phyloP scores from a whole-genome alignment of 2,329 filamentous ascomycete species.

The Ampelomyces quisqualis region DNA sequence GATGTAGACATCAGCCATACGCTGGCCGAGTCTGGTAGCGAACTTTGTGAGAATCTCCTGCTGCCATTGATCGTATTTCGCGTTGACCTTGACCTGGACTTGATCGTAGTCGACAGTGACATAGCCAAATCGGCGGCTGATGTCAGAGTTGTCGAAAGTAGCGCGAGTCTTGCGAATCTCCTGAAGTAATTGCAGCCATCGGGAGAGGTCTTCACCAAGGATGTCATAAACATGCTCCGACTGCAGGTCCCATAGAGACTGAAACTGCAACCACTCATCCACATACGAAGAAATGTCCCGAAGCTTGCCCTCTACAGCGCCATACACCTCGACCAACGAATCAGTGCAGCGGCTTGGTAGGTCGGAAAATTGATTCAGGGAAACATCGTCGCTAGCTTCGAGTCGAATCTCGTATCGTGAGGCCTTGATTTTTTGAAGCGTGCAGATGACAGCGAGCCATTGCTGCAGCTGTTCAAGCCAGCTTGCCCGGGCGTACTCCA shows the following conservation, averaged over 20 bases:
- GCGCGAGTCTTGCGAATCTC: constrained; percentile 93
- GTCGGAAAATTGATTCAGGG: constrained; percentile 72
- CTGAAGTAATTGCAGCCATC: constrained; percentile 93
- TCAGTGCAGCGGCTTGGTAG: constrained; percentile 81
- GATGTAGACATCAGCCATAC: constrained; percentile 88
- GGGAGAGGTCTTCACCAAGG: constrained; percentile 84
- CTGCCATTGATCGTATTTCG: constrained; percentile 99
- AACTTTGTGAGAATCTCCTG: constrained; percentile 96
- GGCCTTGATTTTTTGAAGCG: constrained; percentile 89
- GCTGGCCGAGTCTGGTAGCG: constrained; percentile 79
- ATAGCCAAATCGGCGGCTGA: constrained; percentile 88
- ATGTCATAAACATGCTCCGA: constrained; percentile 93
- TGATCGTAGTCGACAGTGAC: constrained; percentile 97
- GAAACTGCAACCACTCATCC: constrained; percentile 97
- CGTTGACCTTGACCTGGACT: constrained; percentile 97
- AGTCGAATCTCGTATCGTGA: constrained; percentile 90
- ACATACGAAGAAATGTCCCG: constrained; percentile 80
- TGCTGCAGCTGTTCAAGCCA: constrained; percentile 92
- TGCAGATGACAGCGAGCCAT: constrained; percentile 91
- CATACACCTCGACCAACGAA: constrained; percentile 76
- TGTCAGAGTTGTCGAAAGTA: constrained; percentile 96
- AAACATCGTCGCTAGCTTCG: constrained; percentile 61
- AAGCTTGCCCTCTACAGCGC: constrained; percentile 79
- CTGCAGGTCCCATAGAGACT: constrained; percentile 96
- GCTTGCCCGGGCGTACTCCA: constrained; percentile 86